These are phyloP conservation scores for Rhodomyrtus tomentosa DNA, from an alignment of 345 rosid species.

Conservation along the genomic window DNA sequence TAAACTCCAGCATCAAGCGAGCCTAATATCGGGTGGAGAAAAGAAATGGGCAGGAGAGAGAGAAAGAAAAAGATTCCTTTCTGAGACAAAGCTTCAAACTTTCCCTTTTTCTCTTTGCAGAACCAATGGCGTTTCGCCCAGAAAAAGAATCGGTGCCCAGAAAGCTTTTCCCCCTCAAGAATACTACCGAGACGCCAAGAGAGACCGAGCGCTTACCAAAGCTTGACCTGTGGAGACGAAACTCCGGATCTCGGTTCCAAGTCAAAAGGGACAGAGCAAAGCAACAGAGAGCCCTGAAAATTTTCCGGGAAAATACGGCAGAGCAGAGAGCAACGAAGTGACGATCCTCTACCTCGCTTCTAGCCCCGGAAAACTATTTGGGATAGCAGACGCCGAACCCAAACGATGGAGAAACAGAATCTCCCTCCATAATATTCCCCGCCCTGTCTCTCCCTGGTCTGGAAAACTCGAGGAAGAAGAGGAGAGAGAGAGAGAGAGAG, in stretches of 20 bases:
- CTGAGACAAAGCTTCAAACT: neutral
- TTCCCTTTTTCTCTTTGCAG: neutral
- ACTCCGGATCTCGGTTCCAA: neutral
- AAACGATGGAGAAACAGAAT: neutral
- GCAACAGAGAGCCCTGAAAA: neutral
- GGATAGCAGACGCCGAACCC: neutral
- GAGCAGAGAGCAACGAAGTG: neutral
- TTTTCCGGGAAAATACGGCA: neutral
- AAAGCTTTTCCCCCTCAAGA: neutral
- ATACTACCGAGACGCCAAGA: neutral
- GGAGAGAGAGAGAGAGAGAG: neutral
- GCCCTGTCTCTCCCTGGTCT: slow-evolving; percentile 19
- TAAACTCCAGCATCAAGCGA: slow-evolving; percentile 27
- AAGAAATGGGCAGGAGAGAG: slow-evolving; percentile 9
- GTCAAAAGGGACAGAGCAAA: neutral
- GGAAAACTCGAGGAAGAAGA: slow-evolving; percentile 29
- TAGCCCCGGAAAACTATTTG: neutral
- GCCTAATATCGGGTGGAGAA: slow-evolving; percentile 8
- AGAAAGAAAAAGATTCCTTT: neutral
- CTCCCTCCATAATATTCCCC: slow-evolving; percentile 3
- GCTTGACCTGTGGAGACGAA: neutral
- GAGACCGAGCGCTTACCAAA: neutral
- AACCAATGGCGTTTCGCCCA: neutral
- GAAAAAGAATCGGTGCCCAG: slow-evolving; percentile 12
- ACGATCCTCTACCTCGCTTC: slow-evolving; percentile 1